Conservation (phyloP, 2,329 filamentous ascomycete species). For the Lasiodiplodia gonubiensis region DNA sequence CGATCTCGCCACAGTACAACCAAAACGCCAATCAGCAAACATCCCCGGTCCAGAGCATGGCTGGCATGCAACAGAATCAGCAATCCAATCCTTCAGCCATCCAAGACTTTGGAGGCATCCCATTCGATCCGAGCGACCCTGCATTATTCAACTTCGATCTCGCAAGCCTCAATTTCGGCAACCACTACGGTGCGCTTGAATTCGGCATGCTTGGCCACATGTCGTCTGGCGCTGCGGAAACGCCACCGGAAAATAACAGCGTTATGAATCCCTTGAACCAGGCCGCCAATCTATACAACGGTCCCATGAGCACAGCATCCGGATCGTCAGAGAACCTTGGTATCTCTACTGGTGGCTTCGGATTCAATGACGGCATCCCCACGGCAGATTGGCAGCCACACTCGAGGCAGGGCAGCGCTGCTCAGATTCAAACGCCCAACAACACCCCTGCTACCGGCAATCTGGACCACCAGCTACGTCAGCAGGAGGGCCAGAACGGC, state of each 20-base stretch:
- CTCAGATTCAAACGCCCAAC: conserved; percentile 50
- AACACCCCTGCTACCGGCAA: conserved; percentile 48
- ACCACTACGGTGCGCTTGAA: conserved; percentile 92
- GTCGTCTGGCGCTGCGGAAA: conserved; percentile 87
- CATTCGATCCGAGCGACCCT: conserved; percentile 91
- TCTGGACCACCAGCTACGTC: conserved; percentile 39
- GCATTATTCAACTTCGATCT: conserved; percentile 95
- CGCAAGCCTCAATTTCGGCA: conserved; percentile 92
- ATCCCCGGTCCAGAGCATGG: conserved; percentile 51
- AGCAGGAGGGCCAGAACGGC: conserved; percentile 45
- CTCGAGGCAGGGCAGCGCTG: conserved; percentile 51
- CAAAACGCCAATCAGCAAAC: conserved; percentile 60
- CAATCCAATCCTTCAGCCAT: conserved; percentile 46
- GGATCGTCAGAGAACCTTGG: conserved; percentile 26
- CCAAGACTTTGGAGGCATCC: conserved; percentile 58
- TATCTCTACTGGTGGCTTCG: conserved; percentile 15
- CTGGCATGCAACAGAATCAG: conserved; percentile 55
- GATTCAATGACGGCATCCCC: conserved; percentile 32
- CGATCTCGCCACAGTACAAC: conserved; percentile 73
- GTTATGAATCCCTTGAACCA: conserved; percentile 44
- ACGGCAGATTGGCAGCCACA: conserved; percentile 45
- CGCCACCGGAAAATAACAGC: conserved; percentile 67
- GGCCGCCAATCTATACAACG: conserved; percentile 45
- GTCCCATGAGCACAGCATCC: conserved; percentile 41
- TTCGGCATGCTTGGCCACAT: conserved; percentile 97